These are phyloP conservation scores for Xylaria flabelliformis DNA, from an alignment of 495 filamentous ascomycete species.

Conservation along the genomic window DNA sequence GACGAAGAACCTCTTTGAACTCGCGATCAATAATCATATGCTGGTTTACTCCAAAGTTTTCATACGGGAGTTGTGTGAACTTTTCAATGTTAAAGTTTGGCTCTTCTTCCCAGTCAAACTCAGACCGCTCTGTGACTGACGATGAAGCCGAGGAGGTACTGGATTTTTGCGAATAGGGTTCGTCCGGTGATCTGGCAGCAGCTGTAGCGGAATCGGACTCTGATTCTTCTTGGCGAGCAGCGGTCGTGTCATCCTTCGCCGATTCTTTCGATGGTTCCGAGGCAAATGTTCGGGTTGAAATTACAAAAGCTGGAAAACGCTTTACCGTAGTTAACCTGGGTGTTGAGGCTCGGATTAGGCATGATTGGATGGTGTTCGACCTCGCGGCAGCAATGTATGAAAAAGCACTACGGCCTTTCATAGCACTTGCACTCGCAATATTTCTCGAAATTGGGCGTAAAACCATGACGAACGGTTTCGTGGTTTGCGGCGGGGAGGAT, in stretches of 20 bases:
- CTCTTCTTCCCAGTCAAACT: constrained; percentile 77
- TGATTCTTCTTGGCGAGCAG: constrained; percentile 34
- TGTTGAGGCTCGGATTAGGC: constrained; percentile 13
- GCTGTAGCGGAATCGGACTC: constrained; percentile 40
- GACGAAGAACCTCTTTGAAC: constrained; percentile 86
- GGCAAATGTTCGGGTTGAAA: constrained; percentile 32
- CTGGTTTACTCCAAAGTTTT: constrained; percentile 92
- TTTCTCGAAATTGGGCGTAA: constrained; percentile 28
- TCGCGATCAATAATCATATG: constrained; percentile 93
- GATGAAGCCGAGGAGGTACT: constrained; percentile 22
- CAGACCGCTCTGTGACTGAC: constrained; percentile 28
- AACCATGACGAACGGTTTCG: constrained; percentile 31
- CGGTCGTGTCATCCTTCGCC: constrained; percentile 26
- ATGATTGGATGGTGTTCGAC: constrained; percentile 10
- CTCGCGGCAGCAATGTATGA: constrained; percentile 7
- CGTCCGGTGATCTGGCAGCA: constrained; percentile 41
- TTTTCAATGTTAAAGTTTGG: constrained; percentile 74
- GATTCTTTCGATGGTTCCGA: constrained; percentile 30
- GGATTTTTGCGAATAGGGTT: constrained; percentile 32
- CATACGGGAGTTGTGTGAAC: constrained; percentile 86
- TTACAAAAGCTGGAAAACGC: constrained; percentile 13
- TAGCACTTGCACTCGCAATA: constrained; percentile 6
- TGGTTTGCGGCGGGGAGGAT: constrained; percentile 21
- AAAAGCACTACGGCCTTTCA: constrained; percentile 8
- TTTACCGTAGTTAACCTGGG: not conserved